Percentiles rank a stretch among this genome's conserved stretches.
These are phyloP conservation scores for Blastocystis sp. DNA, from an alignment of 352 stramenopile genomes.

Conservation along the genomic window DNA sequence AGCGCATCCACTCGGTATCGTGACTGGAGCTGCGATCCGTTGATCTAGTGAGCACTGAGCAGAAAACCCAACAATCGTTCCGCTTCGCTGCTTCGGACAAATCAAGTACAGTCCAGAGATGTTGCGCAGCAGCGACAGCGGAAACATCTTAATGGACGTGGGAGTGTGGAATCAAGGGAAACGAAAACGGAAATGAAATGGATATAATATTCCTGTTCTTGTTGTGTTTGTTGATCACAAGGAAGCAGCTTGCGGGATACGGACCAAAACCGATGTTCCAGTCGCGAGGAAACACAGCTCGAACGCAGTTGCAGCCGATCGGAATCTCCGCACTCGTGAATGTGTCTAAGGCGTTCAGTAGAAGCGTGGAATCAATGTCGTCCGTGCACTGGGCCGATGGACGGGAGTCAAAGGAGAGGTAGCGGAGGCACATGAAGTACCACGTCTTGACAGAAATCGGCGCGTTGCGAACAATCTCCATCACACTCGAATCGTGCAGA, in stretches of 20 bases:
- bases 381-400: neutral
- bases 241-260: neutral
- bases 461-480: neutral
- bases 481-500: neutral
- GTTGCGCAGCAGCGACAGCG: slow-evolving; percentile 16
- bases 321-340: neutral
- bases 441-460: neutral
- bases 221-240: slow-evolving; percentile 29
- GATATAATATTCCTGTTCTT: slow-evolving; percentile 8
- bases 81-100: neutral
- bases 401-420: neutral
- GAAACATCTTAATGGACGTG: slow-evolving; percentile 32
- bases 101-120: slow-evolving; percentile 14
- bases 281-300: slow-evolving; percentile 12
- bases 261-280: slow-evolving; percentile 21
- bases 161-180: neutral
- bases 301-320: slow-evolving; percentile 42
- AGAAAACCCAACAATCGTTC: neutral
- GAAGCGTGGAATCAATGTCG: neutral
- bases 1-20: neutral
- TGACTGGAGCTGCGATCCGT: neutral
- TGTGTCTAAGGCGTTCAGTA: neutral
- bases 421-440: neutral
- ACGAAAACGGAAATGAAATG: neutral
- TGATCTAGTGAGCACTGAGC: neutral